Conservation (phyloP, 78 protist species). For the Capsaspora owczarzaki region DNA sequence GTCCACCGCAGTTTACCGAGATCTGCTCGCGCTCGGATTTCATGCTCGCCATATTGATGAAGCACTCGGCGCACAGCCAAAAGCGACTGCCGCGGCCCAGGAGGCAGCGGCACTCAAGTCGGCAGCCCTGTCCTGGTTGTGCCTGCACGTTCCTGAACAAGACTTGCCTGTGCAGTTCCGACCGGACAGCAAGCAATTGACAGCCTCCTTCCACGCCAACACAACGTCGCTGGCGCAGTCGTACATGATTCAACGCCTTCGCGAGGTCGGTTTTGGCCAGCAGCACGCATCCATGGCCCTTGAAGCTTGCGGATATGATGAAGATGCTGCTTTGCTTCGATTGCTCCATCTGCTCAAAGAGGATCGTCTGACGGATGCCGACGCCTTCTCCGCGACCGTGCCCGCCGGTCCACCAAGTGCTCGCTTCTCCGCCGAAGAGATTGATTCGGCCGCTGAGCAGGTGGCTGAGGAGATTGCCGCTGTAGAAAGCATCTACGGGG, state of each 20-base stretch:
- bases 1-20: not conserved
- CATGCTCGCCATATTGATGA: not conserved
- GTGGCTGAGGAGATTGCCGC: too few relatives aligned
- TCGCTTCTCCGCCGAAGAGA: too few relatives aligned
- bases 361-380: not conserved
- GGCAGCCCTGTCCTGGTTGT: not conserved
- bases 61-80: not conserved
- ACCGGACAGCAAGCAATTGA: not conserved
- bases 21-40: not conserved
- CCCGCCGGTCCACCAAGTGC: not conserved
- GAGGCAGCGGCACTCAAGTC: not conserved
- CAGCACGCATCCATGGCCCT: not conserved
- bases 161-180: not conserved
- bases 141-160: constrained; percentile 10
- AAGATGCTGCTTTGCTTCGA: not conserved
- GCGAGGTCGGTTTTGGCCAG: too few relatives aligned
- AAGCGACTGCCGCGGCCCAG: not conserved
- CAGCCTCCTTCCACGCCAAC: not conserved
- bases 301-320: not conserved
- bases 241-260: not conserved
- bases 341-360: not conserved
- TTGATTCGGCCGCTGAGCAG: too few relatives aligned
- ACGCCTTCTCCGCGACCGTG: not conserved
- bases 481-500: too few relatives aligned
- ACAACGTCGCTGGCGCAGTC: not conserved